Percentiles rank a stretch among this genome's conserved stretches.
phyloP scores from a whole-genome alignment of 176 grass and related monocot genomes.

The Eleusine coracana region DNA sequence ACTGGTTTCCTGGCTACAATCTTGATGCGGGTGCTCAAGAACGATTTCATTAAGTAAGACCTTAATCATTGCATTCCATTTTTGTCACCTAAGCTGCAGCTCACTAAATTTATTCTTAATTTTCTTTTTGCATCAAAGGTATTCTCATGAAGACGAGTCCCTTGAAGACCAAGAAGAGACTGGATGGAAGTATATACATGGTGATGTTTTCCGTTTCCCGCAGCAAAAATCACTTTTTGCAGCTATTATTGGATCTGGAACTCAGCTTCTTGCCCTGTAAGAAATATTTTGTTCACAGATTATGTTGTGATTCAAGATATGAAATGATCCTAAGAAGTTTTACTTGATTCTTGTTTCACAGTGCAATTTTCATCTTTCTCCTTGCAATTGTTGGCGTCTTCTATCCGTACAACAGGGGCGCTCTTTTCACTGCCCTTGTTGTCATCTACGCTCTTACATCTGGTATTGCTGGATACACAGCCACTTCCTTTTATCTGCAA shows the following conservation, averaged over 20 bases:
- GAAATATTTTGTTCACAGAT: slow-evolving; percentile 10
- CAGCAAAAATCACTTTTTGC: slow-evolving; percentile 79
- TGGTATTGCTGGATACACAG: slow-evolving; percentile 91
- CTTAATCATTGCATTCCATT: slow-evolving; percentile 16
- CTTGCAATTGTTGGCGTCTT: slow-evolving; percentile 90
- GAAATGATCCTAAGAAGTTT: slow-evolving; percentile 26
- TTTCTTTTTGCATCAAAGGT: slow-evolving; percentile 48
- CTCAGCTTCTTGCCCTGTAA: slow-evolving; percentile 98
- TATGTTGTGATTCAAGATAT: slow-evolving; percentile 37
- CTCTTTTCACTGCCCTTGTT: slow-evolving; percentile 96
- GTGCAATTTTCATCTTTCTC: slow-evolving; percentile 88
- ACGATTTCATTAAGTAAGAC: slow-evolving; percentile 92
- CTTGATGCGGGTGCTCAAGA: slow-evolving; percentile 91
- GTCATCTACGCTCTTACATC: slow-evolving; percentile 94
- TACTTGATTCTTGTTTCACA: slow-evolving; percentile 36
- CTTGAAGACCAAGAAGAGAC: slow-evolving; percentile 92
- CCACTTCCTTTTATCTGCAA: slow-evolving; percentile 87
- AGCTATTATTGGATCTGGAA: slow-evolving; percentile 85
- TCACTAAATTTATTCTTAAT: slow-evolving; percentile 29
- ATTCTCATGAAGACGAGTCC: slow-evolving; percentile 83
- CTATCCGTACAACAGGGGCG: slow-evolving; percentile 92
- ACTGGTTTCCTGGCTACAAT: slow-evolving; percentile 94
- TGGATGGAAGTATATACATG: slow-evolving; percentile 98
- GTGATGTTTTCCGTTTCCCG: slow-evolving; percentile 81
- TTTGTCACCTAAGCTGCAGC: slow-evolving; percentile 5